Percentiles rank a stretch among this genome's conserved stretches.
Evolutionary conservation across 805 yeast genomes (phyloP).

Genomic region (Schwanniomyces polymorphus): DNA sequence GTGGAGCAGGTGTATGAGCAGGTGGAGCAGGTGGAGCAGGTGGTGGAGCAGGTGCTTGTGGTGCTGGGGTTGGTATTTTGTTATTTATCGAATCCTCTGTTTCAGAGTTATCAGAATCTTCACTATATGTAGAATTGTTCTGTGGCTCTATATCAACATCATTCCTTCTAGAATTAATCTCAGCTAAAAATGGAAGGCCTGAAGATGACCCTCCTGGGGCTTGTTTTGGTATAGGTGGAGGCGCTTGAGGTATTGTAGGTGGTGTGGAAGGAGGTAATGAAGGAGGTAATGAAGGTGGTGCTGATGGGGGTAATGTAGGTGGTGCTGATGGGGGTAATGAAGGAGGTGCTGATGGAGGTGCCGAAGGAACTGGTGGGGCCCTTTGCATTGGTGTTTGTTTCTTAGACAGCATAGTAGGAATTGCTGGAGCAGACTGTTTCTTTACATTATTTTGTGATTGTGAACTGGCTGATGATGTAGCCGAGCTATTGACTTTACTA

Average conservation of each 20-base stretch:
- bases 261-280: slow-evolving; percentile 15
- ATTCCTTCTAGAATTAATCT: slow-evolving; percentile 55
- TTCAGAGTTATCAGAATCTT: neutral
- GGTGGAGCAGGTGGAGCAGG: slow-evolving; percentile 7
- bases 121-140: slow-evolving; percentile 1
- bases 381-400: too few relatives aligned
- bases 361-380: slow-evolving; percentile 16
- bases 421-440: neutral
- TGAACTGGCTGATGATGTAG: neutral
- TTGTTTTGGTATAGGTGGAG: slow-evolving; percentile 10
- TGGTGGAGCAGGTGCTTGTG: slow-evolving; percentile 15
- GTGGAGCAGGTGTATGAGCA: slow-evolving; percentile 7
- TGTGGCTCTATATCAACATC: slow-evolving; percentile 47
- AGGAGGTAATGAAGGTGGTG: slow-evolving; percentile 16
- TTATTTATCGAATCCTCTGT: neutral
- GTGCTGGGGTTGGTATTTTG: slow-evolving; percentile 10
- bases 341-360: slow-evolving; percentile 11
- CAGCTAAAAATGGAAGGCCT: slow-evolving; percentile 54
- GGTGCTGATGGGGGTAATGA: slow-evolving; percentile 13
- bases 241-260: slow-evolving; percentile 11
- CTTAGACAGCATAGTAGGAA: neutral
- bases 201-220: slow-evolving; percentile 23
- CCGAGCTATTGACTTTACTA: neutral
- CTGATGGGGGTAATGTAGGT: slow-evolving; percentile 19
- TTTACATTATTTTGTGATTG: neutral